Evolutionary conservation across 75 land plant species (phyloP), one percentile per base, ranked within the genome.

Genomic region (Chamaecyparis obtusa): DNA sequence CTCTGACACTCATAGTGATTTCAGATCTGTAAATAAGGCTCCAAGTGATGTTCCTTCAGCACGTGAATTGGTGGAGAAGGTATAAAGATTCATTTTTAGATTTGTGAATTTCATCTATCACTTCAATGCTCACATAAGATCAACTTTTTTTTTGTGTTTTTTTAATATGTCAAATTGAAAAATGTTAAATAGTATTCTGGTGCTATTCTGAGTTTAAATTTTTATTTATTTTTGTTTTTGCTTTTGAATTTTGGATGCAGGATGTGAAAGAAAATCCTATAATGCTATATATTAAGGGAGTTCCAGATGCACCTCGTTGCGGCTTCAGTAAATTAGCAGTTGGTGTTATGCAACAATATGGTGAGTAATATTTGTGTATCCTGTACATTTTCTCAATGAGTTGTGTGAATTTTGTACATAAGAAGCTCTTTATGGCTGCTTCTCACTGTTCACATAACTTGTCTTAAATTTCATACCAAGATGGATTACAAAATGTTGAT

Each of bases 221-320:
- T 48, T 75, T 51, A 33, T 64, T 67, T 48, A 7, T 0, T 48
- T 48, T 48, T 24, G 55, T 48, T 37, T 15, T 4, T 85, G 69
- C 69, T 64, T 27, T 48, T 85, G 39, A 54, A 13, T 78, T 89
- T 10, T 82, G 37, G 5, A 13, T 89, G 85, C 84, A 98, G 99
- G 99, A 98, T 90, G 89, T 98, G 13, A 94, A 94, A 83, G 92
- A 93, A 37, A 95, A 96, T 85, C 98, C 94, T 44, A 93, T 98
- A 54, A 93, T 98, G 99, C 89, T 98, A 43, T 98, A 98, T 86
- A 98, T 98, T 94, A 96, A 98, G 84, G 99, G 99, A 46, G 87
- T 93, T 79, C 99, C 99, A 60, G 95, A 94, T 44, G 90, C 92
- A 86, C 99, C 99, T 72, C 93, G 93, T 82, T 98, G 99, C 89